Percentiles rank a stretch among this genome's conserved stretches.
phyloP scores from a whole-genome alignment of 768 basidiomycete genomes.

The Tulasnella calospora region DNA sequence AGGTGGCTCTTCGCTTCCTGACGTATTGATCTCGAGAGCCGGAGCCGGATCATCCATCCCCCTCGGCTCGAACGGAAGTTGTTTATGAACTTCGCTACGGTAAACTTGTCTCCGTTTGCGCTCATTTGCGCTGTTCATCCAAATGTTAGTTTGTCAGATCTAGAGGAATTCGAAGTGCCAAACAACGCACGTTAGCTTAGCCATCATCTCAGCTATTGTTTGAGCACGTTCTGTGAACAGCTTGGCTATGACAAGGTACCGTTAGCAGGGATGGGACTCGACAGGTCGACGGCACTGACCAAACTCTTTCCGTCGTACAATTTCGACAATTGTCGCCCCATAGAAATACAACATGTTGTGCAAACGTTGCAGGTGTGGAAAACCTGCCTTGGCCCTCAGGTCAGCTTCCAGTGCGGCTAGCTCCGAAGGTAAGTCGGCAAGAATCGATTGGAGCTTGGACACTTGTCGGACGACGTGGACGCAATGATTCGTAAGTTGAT shows the following conservation, averaged over 20 bases:
- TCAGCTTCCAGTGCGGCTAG: conserved; percentile 63
- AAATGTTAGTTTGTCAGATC: neutral
- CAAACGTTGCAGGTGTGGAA: conserved; percentile 83
- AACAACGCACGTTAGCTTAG: conserved; percentile 68
- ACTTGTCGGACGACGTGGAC: conserved; percentile 67
- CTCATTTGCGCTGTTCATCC: conserved; percentile 57
- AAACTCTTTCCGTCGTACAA: conserved; percentile 87
- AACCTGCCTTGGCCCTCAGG: conserved; percentile 72
- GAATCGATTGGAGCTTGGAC: conserved; percentile 72
- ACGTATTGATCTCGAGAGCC: conserved; percentile 70
- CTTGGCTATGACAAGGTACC: conserved; percentile 45
- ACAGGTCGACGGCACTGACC: conserved; percentile 43
- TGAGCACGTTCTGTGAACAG: conserved; percentile 80
- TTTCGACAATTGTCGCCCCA: conserved; percentile 83
- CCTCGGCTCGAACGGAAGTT: conserved; percentile 78
- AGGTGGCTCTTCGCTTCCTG: conserved; percentile 54
- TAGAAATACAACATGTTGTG: conserved; percentile 91
- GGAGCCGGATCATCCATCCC: conserved; percentile 81
- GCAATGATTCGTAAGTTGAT: conserved; percentile 63
- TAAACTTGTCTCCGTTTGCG: conserved; percentile 80
- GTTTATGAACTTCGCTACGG: conserved; percentile 73
- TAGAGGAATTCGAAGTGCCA: conserved; percentile 16
- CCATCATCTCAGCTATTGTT: conserved; percentile 78
- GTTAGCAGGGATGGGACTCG: conserved; percentile 18
- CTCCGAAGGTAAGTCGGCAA: conserved; percentile 64